Percentiles rank a stretch among this genome's conserved stretches.
Evolutionary conservation across 1,284 basidiomycete genomes (phyloP).

Genomic region (Puccinia triticina): DNA sequence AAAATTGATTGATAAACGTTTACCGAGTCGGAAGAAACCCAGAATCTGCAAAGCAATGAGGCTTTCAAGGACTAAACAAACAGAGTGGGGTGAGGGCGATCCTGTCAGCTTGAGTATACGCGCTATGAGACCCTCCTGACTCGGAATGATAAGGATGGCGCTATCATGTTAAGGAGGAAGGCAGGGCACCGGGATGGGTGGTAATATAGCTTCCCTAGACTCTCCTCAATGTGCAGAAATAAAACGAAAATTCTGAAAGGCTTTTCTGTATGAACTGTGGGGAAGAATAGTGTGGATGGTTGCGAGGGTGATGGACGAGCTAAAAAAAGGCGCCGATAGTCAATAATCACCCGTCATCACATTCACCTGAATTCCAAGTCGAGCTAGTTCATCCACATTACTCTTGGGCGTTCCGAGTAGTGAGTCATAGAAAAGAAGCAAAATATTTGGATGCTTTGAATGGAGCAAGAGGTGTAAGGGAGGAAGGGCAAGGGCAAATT

Average conservation of each 20-base stretch:
- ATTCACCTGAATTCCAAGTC: not conserved
- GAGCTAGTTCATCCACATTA: not conserved
- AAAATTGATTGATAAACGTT: not conserved
- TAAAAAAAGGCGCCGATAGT: not conserved
- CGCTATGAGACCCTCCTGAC: constrained; percentile 1
- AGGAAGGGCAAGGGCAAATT: not conserved
- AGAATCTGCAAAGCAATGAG: constrained; percentile 9
- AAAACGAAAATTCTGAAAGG: too few relatives aligned
- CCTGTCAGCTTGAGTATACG: constrained; percentile 7
- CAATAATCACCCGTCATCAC: not conserved
- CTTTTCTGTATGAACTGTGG: not conserved
- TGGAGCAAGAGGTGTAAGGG: not conserved
- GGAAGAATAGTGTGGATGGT: not conserved
- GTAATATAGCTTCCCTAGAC: not conserved
- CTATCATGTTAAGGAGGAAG: not conserved
- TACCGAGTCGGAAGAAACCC: constrained; percentile 13
- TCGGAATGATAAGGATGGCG: not conserved
- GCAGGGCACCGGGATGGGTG: not conserved
- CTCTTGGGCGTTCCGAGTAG: not conserved
- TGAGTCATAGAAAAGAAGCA: not conserved
- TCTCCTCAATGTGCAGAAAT: not conserved
- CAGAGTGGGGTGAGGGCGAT: constrained; percentile 11
- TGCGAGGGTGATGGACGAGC: constrained; percentile 7
- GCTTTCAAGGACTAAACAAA: constrained; percentile 6
- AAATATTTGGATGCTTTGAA: not conserved